Percentiles rank a stretch among this genome's conserved stretches.
Conservation (phyloP, 1,284 basidiomycete species). For the Anthracocystis walkeri region DNA sequence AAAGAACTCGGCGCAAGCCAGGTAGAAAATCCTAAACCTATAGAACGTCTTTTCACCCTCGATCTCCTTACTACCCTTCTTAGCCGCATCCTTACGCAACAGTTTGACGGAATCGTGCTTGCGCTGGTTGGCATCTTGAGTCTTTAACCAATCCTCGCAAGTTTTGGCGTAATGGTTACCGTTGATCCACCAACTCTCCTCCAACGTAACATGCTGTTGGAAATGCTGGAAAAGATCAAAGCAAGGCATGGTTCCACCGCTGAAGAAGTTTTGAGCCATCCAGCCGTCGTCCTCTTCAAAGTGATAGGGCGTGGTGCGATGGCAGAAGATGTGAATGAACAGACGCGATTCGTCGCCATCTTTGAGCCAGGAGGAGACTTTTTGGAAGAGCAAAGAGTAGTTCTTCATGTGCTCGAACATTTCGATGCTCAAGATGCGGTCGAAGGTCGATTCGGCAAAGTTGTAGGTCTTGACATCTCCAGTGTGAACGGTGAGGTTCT, state of each 20-base stretch:
- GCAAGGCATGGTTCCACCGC: constrained; percentile 72
- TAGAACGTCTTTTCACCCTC: constrained; percentile 78
- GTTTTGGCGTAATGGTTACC: constrained; percentile 79
- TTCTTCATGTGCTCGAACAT: constrained; percentile 79
- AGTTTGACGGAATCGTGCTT: constrained; percentile 35
- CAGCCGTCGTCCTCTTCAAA: constrained; percentile 82
- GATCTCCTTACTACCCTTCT: constrained; percentile 64
- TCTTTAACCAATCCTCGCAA: constrained; percentile 78
- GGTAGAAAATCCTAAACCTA: constrained; percentile 80
- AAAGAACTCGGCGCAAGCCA: constrained; percentile 82
- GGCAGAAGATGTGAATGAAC: constrained; percentile 83
- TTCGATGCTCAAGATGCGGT: constrained; percentile 81
- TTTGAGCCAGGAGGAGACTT: constrained; percentile 78
- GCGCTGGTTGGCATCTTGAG: constrained; percentile 77
- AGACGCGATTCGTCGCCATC: constrained; percentile 72
- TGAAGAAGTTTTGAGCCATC: constrained; percentile 79
- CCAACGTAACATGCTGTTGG: constrained; percentile 77
- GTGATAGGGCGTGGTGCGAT: constrained; percentile 75
- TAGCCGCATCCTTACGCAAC: constrained; percentile 47
- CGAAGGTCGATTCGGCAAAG: constrained; percentile 75
- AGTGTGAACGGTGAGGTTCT: constrained; percentile 77
- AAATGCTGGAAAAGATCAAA: constrained; percentile 79
- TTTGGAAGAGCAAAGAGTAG: constrained; percentile 77
- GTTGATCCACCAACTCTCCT: constrained; percentile 73
- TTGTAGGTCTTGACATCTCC: constrained; percentile 79